Conservation (phyloP, 352 stramenopile genomes). For the Globisporangium canariense region DNA sequence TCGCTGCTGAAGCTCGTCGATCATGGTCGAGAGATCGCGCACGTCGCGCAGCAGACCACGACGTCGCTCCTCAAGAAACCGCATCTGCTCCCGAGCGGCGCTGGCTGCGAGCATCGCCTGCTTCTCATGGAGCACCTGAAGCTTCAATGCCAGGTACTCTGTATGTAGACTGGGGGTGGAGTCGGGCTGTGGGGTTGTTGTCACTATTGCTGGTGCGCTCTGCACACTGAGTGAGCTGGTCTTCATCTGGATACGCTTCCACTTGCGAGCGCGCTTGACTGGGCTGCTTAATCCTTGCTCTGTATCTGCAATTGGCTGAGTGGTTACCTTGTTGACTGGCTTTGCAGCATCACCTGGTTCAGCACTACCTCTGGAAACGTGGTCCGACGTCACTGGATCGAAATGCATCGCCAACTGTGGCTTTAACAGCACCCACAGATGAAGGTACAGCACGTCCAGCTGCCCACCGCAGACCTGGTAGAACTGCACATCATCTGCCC, state of each 20-base stretch:
- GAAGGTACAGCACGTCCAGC: slow-evolving; percentile 16
- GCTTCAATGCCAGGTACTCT: background rate
- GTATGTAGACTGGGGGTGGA: background rate
- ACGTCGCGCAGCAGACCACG: background rate
- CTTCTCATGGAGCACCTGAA: slow-evolving; percentile 1
- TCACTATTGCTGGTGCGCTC: background rate
- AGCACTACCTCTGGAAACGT: too few species aligned
- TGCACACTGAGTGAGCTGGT: background rate
- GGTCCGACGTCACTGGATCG: background rate
- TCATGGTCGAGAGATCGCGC: slow-evolving; percentile 9
- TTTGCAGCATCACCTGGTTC: background rate
- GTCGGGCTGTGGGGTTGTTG: background rate
- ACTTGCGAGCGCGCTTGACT: background rate
- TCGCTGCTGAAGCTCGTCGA: slow-evolving; percentile 3
- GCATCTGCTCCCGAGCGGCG: background rate
- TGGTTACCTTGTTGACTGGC: background rate
- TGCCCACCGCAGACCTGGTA: slow-evolving; percentile 6
- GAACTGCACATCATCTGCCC: slow-evolving; percentile 3
- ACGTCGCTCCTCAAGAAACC: slow-evolving; percentile 5
- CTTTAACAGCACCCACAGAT: slow-evolving; percentile 12
- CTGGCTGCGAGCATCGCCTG: background rate
- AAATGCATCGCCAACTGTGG: slow-evolving; percentile 8
- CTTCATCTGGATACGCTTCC: background rate
- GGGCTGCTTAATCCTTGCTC: background rate
- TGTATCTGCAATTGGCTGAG: background rate